A percentile compares a stretch with the other conserved stretches of the same genome.
These are phyloP conservation scores for Aspergillus arachidicola DNA, from an alignment of 2,329 filamentous ascomycete species.

Conservation along the genomic window DNA sequence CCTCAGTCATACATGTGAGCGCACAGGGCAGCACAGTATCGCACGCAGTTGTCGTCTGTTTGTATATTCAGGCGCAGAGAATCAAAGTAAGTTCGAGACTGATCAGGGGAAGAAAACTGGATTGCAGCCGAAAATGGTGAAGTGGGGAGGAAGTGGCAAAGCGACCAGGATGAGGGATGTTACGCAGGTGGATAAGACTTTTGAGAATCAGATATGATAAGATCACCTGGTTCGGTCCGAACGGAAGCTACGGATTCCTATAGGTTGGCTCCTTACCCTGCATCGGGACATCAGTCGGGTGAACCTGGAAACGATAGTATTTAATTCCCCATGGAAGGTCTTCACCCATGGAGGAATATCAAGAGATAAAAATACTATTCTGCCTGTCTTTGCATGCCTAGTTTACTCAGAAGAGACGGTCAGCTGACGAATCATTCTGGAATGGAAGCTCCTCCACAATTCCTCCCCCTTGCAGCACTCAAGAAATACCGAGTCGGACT, in stretches of 20 bases:
- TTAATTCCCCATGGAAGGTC: not conserved
- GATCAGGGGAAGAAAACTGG: conserved; percentile 9
- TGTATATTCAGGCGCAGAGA: not conserved
- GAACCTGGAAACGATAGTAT: not conserved
- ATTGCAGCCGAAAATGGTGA: conserved; percentile 10
- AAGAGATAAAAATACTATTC: not conserved
- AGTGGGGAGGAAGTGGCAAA: conserved; percentile 23
- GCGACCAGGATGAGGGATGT: conserved; percentile 12
- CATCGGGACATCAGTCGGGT: not conserved
- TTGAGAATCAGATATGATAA: conserved; percentile 29
- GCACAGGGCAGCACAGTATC: not conserved
- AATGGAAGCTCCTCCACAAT: not conserved
- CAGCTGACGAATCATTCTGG: not conserved
- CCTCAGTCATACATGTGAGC: not conserved
- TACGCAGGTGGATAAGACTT: conserved; percentile 11
- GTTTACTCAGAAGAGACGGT: not conserved
- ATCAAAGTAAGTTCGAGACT: not conserved
- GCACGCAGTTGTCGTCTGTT: not conserved
- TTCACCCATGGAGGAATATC: not conserved
- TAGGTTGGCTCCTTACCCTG: not conserved
- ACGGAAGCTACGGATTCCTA: conserved; percentile 4
- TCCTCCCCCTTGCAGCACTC: conserved; percentile 1
- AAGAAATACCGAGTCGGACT: not conserved
- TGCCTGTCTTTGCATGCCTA: not conserved
- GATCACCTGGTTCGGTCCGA: conserved; percentile 23